A percentile compares a stretch with the other conserved stretches of the same genome.
phyloP scores from a whole-genome alignment of 2,329 filamentous ascomycete genomes.

The Colletotrichum karsti region DNA sequence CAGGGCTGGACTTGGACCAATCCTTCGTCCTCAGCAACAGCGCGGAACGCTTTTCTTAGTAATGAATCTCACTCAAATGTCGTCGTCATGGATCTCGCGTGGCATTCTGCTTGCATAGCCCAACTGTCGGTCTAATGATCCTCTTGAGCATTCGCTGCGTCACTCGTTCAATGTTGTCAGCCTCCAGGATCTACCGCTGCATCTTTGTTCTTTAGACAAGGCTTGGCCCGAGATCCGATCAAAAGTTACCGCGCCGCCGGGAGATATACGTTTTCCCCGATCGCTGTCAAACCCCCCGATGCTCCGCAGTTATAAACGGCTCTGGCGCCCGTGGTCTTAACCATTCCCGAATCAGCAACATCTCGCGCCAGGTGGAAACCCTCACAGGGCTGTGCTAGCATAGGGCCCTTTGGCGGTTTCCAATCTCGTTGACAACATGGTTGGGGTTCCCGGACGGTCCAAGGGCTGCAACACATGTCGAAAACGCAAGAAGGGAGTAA shows the following conservation, averaged over 20 bases:
- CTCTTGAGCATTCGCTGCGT: not conserved
- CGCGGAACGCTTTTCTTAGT: not conserved
- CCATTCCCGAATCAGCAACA: constrained; percentile 16
- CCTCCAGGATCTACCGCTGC: too few species aligned
- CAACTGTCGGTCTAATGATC: not conserved
- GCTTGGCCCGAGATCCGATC: not conserved
- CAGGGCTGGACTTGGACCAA: not conserved
- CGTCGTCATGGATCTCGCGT: constrained; percentile 1
- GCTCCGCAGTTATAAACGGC: not conserved
- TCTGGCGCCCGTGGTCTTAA: not conserved
- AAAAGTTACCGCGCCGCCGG: not conserved
- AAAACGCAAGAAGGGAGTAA: constrained; percentile 31
- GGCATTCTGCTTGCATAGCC: not conserved
- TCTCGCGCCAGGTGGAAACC: constrained; percentile 1
- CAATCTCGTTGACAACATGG: constrained; percentile 18
- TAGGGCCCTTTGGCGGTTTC: not conserved
- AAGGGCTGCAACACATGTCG: constrained; percentile 32
- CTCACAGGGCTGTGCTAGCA: too few species aligned
- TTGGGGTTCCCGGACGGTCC: constrained; percentile 31
- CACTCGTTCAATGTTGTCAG: not conserved
- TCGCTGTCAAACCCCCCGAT: not conserved
- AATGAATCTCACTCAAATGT: not conserved
- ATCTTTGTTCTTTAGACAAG: too few species aligned
- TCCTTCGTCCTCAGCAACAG: not conserved
- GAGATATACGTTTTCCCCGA: not conserved